Evolutionary conservation across 768 basidiomycete genomes (phyloP), one percentile per base, ranked within the genome.

Genomic region (Gymnopilus junonius): DNA sequence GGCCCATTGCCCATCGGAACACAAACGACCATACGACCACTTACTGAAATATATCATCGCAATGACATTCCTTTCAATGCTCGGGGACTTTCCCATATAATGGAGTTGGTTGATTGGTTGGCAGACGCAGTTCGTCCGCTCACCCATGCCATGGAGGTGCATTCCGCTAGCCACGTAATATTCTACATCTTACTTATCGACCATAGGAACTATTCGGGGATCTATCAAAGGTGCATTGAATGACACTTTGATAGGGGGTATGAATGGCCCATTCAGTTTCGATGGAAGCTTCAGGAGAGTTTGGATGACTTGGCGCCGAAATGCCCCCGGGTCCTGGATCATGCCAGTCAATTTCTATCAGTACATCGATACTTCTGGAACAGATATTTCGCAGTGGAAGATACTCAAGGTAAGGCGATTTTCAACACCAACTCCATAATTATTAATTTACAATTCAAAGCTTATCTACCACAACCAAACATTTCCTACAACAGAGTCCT

Each of bases 391-490:
- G 1, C 74, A 79, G 34, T 89, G 85, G 85, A 81, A 82, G 58
- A 67, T 83, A 23, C 72, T 86, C 48, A 85, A 85, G 76, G 85
- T 83, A 56, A 34, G 5, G 40, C 15, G 37, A 5, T 14, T 12
- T 39, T 14, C 8, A 3, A 17, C 15, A 39, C 6, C 15, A 39
- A 39, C 37, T 3, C 4, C 3, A 46, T 17, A 8, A 11, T 31
- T 3, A 17, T n/a, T 0, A 67, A 42, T 37, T 54, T 12, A 31
- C 29, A 17, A 35, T 39, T 10, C 8, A 17, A 60, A 85, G 81
- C 71, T 87, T 62, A 82, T 88, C 25, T 88, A 89, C 69, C 87
- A 89, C 60, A 78, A 83, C 59, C 86, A 88, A 69, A 67, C 85
- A 21, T 90, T 87, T 71, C 53, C 76, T 14, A 77, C 78, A 27